phyloP scores from a whole-genome alignment of 495 filamentous ascomycete species.

The Podospora pseudocomata region DNA sequence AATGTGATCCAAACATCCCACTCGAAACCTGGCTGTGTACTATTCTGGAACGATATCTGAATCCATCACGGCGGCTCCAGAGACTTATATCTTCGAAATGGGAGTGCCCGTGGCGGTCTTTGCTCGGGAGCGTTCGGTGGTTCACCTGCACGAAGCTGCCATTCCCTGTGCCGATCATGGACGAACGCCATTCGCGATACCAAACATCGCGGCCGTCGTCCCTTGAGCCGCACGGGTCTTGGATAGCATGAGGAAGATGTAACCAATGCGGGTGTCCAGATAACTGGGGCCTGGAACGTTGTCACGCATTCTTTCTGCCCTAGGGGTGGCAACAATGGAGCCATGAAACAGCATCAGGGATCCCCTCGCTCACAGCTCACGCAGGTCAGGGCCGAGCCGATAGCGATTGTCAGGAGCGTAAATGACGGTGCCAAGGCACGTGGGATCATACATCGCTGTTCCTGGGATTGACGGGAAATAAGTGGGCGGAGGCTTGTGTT shows the following conservation, averaged over 20 bases:
- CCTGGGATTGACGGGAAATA: constrained; percentile 7
- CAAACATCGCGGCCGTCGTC: not conserved
- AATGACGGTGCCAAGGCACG: constrained; percentile 2
- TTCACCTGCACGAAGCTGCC: not conserved
- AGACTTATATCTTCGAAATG: constrained; percentile 18
- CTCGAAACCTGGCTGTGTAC: not conserved
- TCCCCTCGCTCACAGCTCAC: constrained; percentile 1
- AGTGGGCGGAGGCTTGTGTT: constrained; percentile 8
- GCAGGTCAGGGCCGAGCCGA: not conserved
- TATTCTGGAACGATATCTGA: not conserved
- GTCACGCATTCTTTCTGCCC: constrained; percentile 7
- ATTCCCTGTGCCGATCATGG: constrained; percentile 17
- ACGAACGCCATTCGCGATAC: constrained; percentile 13
- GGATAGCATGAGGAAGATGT: not conserved
- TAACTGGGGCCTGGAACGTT: constrained; percentile 6
- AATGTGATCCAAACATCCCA: constrained; percentile 3
- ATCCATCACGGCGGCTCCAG: not conserved
- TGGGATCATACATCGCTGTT: not conserved
- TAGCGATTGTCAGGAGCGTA: not conserved
- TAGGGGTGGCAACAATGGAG: constrained; percentile 19
- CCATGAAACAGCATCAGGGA: constrained; percentile 12
- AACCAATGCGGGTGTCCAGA: constrained; percentile 14
- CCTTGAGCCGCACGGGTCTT: not conserved
- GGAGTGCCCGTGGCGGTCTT: not conserved
- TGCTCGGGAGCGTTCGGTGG: constrained; percentile 20